Evolutionary conservation across 2,329 filamentous ascomycete genomes (phyloP).

Genomic region (Talaromyces rugulosus): DNA sequence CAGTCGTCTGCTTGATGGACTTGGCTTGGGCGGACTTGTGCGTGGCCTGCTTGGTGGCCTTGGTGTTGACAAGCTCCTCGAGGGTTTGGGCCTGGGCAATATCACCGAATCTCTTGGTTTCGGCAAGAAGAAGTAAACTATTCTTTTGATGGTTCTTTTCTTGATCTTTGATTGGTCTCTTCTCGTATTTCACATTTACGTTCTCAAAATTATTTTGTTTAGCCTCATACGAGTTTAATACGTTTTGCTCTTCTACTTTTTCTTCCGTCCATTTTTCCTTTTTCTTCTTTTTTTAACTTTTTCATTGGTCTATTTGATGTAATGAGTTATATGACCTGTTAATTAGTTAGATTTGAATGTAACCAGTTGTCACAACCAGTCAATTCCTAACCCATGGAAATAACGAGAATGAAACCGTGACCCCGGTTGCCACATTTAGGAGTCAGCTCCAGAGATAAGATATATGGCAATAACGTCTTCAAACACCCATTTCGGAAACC

Average conservation of each 20-base stretch:
- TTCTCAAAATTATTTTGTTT: background rate
- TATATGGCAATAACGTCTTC: no score
- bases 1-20: slow-evolving; percentile 71
- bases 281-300: background rate
- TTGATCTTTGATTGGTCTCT: background rate
- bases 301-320: background rate
- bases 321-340: background rate
- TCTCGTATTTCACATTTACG: background rate
- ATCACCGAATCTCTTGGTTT: slow-evolving; percentile 37
- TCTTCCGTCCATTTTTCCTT: background rate
- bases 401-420: no score
- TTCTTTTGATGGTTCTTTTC: slow-evolving; percentile 10
- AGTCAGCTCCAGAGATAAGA: no score
- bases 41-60: slow-evolving; percentile 63
- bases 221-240: background rate
- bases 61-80: slow-evolving; percentile 46
- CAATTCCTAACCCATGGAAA: no score
- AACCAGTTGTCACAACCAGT: background rate
- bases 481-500: no score
- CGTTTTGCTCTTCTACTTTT: background rate
- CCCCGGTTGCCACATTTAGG: no score
- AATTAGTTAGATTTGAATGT: background rate
- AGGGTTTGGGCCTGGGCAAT: slow-evolving; percentile 49
- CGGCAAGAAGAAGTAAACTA: slow-evolving; percentile 48
- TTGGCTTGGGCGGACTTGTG: slow-evolving; percentile 77